phyloP scores from a whole-genome alignment of 495 filamentous ascomycete species.

The Jackrogersella minutella region DNA sequence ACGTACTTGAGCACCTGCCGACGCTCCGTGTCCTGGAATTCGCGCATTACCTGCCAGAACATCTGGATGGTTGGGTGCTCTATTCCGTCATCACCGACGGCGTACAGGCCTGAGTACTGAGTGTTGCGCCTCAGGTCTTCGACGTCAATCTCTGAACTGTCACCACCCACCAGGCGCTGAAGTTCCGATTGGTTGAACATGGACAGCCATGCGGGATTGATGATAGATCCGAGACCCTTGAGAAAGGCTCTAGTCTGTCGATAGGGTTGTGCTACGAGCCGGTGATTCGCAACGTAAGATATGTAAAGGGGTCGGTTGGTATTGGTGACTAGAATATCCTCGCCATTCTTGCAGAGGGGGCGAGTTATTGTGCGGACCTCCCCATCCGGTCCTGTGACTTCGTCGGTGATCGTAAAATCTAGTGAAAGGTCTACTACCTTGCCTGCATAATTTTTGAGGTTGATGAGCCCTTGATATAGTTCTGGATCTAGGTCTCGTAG shows the following conservation, averaged over 20 bases:
- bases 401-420: slow-evolving; percentile 91
- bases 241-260: slow-evolving; percentile 88
- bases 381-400: slow-evolving; percentile 64
- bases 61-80: slow-evolving; percentile 85
- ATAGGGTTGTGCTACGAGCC: slow-evolving; percentile 78
- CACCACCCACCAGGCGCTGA: slow-evolving; percentile 90
- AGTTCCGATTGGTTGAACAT: slow-evolving; percentile 99
- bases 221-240: slow-evolving; percentile 82
- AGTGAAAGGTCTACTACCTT: slow-evolving; percentile 82
- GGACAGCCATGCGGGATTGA: slow-evolving; percentile 88
- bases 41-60: slow-evolving; percentile 92
- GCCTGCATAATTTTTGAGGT: slow-evolving; percentile 86
- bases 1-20: slow-evolving; percentile 94
- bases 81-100: slow-evolving; percentile 81
- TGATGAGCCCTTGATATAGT: slow-evolving; percentile 90
- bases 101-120: slow-evolving; percentile 85
- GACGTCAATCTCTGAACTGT: slow-evolving; percentile 83
- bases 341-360: slow-evolving; percentile 78
- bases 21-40: slow-evolving; percentile 74
- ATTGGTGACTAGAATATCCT: slow-evolving; percentile 84
- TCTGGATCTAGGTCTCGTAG: slow-evolving; percentile 90
- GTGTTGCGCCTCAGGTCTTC: slow-evolving; percentile 89
- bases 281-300: slow-evolving; percentile 85
- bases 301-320: slow-evolving; percentile 94
- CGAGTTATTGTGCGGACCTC: slow-evolving; percentile 66